A percentile compares a stretch with the other conserved stretches of the same genome.
Evolutionary conservation across 2,329 filamentous ascomycete species (phyloP).

Genomic region (Aspergillus ochraceus): DNA sequence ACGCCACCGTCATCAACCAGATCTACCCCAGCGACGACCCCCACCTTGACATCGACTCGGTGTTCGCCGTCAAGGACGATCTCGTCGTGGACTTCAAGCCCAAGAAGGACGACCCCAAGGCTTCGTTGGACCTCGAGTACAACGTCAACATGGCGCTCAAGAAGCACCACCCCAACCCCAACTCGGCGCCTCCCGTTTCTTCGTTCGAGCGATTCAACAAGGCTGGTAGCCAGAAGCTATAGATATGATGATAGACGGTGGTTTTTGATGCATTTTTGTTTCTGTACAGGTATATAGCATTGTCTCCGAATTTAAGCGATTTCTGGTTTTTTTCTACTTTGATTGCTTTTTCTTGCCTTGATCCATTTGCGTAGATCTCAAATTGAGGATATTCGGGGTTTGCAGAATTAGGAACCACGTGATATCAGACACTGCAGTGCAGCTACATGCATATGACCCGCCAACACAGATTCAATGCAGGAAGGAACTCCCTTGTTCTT

Average conservation of each 20-base stretch:
- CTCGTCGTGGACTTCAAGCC: conserved; percentile 60
- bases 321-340: neutral
- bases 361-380: no score
- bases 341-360: no score
- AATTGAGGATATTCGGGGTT: no score
- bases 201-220: conserved; percentile 40
- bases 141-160: conserved; percentile 58
- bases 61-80: conserved; percentile 63
- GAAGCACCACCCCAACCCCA: conserved; percentile 41
- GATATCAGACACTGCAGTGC: no score
- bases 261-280: neutral
- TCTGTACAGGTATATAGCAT: neutral
- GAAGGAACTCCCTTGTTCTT: no score
- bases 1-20: conserved; percentile 59
- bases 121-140: conserved; percentile 61
- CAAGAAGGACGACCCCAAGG: conserved; percentile 51
- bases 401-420: no score
- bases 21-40: conserved; percentile 61
- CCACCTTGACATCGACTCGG: conserved; percentile 58
- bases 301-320: neutral
- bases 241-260: neutral
- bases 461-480: no score
- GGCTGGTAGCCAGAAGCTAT: conserved; percentile 15
- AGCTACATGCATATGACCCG: no score
- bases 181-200: conserved; percentile 39